phyloP scores from a whole-genome alignment of 495 filamentous ascomycete species.

The Tricharina praecox region DNA sequence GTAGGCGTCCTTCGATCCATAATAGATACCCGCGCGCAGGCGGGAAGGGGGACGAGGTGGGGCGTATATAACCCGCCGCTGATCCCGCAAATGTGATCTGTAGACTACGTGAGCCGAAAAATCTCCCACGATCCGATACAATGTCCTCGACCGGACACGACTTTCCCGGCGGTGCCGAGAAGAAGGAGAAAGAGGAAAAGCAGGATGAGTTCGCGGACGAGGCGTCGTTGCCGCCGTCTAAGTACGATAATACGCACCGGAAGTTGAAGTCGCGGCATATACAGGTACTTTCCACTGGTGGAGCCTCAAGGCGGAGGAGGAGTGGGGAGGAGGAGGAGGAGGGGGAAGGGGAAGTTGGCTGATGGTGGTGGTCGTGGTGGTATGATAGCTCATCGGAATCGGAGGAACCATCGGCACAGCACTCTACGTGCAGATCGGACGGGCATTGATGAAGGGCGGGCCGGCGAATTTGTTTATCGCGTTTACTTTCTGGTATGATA shows the following conservation, averaged over 20 bases:
- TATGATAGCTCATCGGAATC: slow-evolving; percentile 46
- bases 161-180: neutral
- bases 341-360: slow-evolving; percentile 29
- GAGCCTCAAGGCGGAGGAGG: neutral
- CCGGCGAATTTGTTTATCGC: slow-evolving; percentile 62
- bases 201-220: neutral
- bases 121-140: no score
- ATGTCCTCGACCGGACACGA: no score
- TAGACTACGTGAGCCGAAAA: no score
- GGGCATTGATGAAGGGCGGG: slow-evolving; percentile 48
- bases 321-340: no score
- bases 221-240: slow-evolving; percentile 5
- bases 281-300: slow-evolving; percentile 5
- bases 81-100: no score
- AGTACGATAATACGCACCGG: slow-evolving; percentile 19
- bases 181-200: neutral
- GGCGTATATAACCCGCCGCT: no score
- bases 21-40: no score
- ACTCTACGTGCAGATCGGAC: slow-evolving; percentile 59
- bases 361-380: slow-evolving; percentile 33
- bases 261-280: slow-evolving; percentile 21
- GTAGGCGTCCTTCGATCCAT: no score
- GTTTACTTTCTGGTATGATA: slow-evolving; percentile 49
- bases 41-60: no score
- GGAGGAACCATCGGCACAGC: slow-evolving; percentile 72